These are phyloP conservation scores for Sclerotinia trifoliorum DNA, from an alignment of 2,329 filamentous ascomycete species.

Conservation along the genomic window DNA sequence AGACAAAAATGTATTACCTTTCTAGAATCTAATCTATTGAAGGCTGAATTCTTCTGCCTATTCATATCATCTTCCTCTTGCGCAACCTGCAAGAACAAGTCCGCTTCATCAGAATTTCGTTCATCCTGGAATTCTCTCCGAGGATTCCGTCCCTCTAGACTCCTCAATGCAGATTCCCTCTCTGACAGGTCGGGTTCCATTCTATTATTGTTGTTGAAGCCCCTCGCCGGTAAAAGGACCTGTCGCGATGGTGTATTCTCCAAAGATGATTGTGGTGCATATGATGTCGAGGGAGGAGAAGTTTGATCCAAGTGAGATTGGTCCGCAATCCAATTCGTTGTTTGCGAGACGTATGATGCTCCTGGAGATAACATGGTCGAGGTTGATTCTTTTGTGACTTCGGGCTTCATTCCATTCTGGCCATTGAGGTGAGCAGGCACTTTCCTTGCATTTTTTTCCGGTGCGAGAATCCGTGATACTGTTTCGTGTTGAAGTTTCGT, in stretches of 20 bases:
- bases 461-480: neutral
- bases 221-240: slow-evolving; percentile 36
- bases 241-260: slow-evolving; percentile 28
- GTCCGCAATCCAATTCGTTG: slow-evolving; percentile 36
- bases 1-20: slow-evolving; percentile 30
- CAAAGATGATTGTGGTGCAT: slow-evolving; percentile 20
- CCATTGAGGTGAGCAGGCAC: slow-evolving; percentile 22
- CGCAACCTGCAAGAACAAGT: slow-evolving; percentile 39
- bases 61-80: slow-evolving; percentile 35
- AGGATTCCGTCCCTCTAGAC: slow-evolving; percentile 32
- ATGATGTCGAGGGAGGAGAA: slow-evolving; percentile 5
- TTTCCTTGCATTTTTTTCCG: slow-evolving; percentile 20
- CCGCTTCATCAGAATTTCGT: slow-evolving; percentile 38
- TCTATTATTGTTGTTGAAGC: slow-evolving; percentile 33
- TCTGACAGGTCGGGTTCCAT: slow-evolving; percentile 31
- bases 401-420: slow-evolving; percentile 25
- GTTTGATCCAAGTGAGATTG: slow-evolving; percentile 28
- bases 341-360: slow-evolving; percentile 30
- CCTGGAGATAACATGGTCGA: slow-evolving; percentile 36
- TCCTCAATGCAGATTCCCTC: slow-evolving; percentile 31
- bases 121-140: slow-evolving; percentile 31
- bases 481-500: slow-evolving; percentile 16
- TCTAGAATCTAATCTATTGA: slow-evolving; percentile 30
- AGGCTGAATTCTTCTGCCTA: slow-evolving; percentile 25
- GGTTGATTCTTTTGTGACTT: slow-evolving; percentile 29